A percentile compares a stretch with the other conserved stretches of the same genome.
Conservation (phyloP, 2,329 filamentous ascomycete species). For the Geosmithia morbida region DNA sequence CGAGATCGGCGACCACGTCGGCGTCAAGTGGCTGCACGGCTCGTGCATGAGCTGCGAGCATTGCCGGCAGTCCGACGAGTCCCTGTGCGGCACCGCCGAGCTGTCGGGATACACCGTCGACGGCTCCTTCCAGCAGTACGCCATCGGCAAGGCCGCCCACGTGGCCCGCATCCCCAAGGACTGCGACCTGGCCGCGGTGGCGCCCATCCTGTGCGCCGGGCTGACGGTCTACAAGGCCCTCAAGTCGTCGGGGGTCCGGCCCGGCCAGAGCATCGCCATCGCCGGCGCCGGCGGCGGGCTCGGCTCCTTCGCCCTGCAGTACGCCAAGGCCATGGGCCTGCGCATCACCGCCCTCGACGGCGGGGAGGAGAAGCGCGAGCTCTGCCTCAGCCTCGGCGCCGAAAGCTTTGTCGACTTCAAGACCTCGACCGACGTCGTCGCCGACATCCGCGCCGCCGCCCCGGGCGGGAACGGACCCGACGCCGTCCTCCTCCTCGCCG, state of each 20-base stretch:
- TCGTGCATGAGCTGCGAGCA: slow-evolving; percentile 72
- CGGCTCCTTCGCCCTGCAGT: slow-evolving; percentile 67
- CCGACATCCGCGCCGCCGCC: slow-evolving; percentile 71
- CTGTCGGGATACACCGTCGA: slow-evolving; percentile 90
- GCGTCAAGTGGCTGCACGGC: slow-evolving; percentile 89
- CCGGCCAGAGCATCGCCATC: slow-evolving; percentile 69
- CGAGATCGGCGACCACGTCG: slow-evolving; percentile 70
- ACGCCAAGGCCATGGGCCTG: slow-evolving; percentile 82
- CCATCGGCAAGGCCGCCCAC: slow-evolving; percentile 73
- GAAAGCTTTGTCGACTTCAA: slow-evolving; percentile 67
- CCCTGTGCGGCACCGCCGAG: slow-evolving; percentile 59
- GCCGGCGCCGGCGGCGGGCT: slow-evolving; percentile 79
- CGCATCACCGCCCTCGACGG: slow-evolving; percentile 69
- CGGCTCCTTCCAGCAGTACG: slow-evolving; percentile 87
- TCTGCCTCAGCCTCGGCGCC: slow-evolving; percentile 59
- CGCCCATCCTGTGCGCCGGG: slow-evolving; percentile 72
- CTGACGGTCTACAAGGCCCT: slow-evolving; percentile 87
- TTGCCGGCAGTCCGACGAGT: slow-evolving; percentile 70
- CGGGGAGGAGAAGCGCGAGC: slow-evolving; percentile 64
- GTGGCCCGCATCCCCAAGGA: slow-evolving; percentile 71
- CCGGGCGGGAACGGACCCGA: slow-evolving; percentile 72
- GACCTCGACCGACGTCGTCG: slow-evolving; percentile 61
- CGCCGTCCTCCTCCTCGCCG: slow-evolving; percentile 75
- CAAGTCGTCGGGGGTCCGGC: slow-evolving; percentile 63
- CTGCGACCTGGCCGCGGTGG: slow-evolving; percentile 59